These are phyloP conservation scores for Eucalyptus erythrocorys DNA, from an alignment of 345 rosid species.

Conservation along the genomic window DNA sequence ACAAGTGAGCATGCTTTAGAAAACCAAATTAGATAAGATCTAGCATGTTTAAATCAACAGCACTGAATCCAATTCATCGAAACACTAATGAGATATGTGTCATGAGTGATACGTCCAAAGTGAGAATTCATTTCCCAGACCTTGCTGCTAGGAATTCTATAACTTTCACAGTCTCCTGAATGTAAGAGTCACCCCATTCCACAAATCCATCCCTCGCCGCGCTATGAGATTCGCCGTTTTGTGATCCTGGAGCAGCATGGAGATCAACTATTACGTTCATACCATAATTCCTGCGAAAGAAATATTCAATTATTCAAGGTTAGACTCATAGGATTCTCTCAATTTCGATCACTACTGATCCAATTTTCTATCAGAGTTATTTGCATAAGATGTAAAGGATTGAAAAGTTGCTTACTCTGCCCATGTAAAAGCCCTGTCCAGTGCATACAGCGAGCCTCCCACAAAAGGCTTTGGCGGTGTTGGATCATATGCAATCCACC, in stretches of 20 bases:
- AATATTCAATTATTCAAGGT: neutral
- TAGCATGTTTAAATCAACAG: neutral
- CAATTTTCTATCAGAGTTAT: neutral
- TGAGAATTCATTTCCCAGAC: neutral
- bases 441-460: neutral
- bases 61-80: neutral
- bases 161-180: slow-evolving; percentile 12
- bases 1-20: neutral
- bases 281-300: slow-evolving; percentile 2
- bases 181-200: slow-evolving; percentile 23
- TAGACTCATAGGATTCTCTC: neutral
- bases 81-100: neutral
- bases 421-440: neutral
- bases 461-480: neutral
- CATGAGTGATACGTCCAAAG: neutral
- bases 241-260: slow-evolving; percentile 2
- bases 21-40: neutral
- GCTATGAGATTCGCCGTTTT: slow-evolving; percentile 17
- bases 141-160: slow-evolving; percentile 26
- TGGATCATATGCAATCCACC: neutral
- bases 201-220: slow-evolving; percentile 18
- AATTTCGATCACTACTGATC: neutral
- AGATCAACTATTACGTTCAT: neutral
- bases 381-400: neutral
- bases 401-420: neutral